These are phyloP conservation scores for Trifolium dubium DNA, from an alignment of 306 rosid species.

Conservation along the genomic window DNA sequence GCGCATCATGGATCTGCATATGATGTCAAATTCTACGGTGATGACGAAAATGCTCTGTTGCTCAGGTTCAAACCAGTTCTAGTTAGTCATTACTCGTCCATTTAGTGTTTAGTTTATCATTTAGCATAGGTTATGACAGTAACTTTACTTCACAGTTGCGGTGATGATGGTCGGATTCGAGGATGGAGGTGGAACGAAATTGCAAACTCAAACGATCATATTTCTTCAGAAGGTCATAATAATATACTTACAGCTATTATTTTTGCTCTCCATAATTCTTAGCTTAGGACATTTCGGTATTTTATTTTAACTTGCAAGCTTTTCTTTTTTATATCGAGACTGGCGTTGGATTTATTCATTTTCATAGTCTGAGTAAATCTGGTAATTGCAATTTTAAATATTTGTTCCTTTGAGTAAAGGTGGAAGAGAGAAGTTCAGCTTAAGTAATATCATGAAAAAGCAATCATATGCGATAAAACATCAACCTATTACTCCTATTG, in stretches of 20 bases:
- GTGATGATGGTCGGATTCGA: conserved; percentile 87
- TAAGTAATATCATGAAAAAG: conserved; percentile 1
- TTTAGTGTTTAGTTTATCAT: conserved; percentile 27
- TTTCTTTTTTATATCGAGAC: conserved; percentile 15
- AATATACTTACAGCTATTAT: neutral
- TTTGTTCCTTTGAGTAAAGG: conserved; percentile 20
- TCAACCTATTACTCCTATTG: neutral
- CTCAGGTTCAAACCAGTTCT: conserved; percentile 61
- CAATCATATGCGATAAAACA: neutral
- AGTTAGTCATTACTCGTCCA: neutral
- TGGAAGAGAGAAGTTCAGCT: neutral
- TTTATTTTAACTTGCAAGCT: conserved; percentile 7
- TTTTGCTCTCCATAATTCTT: conserved; percentile 1
- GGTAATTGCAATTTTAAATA: conserved; percentile 15
- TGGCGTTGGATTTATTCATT: neutral
- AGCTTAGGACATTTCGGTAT: neutral
- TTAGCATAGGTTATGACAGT: conserved; percentile 29
- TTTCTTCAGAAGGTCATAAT: conserved; percentile 58
- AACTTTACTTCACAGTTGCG: conserved; percentile 63
- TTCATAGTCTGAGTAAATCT: neutral
- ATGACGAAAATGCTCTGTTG: conserved; percentile 63
- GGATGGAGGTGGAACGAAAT: conserved; percentile 93
- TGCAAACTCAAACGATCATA: conserved; percentile 47
- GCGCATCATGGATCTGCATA: conserved; percentile 87
- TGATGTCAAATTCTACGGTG: conserved; percentile 79